phyloP scores from a whole-genome alignment of 192 early-diverging fungal species.

The Backusella morwellensis region DNA sequence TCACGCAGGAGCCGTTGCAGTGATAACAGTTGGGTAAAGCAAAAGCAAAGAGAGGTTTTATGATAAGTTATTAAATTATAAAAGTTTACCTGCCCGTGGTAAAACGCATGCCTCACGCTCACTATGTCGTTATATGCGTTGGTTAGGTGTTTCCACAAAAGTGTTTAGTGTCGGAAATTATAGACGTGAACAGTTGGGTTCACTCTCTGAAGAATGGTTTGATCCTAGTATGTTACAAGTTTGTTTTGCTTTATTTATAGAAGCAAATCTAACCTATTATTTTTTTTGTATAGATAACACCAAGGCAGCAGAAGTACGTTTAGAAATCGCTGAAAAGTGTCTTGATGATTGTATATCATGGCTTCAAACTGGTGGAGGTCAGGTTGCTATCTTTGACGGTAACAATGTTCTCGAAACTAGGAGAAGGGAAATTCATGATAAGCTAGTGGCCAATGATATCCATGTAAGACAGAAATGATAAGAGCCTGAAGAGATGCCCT shows the following conservation, averaged over 20 bases:
- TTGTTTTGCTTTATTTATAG: not conserved
- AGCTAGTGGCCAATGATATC: conserved; percentile 52
- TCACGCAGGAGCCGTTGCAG: conserved; percentile 75
- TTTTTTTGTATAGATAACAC: conserved; percentile 31
- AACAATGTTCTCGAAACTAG: conserved; percentile 65
- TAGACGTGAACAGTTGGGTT: conserved; percentile 78
- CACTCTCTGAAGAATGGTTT: conserved; percentile 68
- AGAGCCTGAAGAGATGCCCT: not conserved
- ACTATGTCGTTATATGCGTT: conserved; percentile 87
- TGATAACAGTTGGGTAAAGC: conserved; percentile 71
- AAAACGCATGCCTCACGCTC: conserved; percentile 90
- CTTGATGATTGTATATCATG: conserved; percentile 69
- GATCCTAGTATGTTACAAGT: conserved; percentile 56
- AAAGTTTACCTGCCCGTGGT: conserved; percentile 82
- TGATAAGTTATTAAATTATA: not conserved
- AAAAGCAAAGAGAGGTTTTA: not conserved
- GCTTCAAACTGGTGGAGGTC: conserved; percentile 65
- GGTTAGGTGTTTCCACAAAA: conserved; percentile 89
- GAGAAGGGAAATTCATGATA: conserved; percentile 55
- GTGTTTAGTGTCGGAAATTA: conserved; percentile 99
- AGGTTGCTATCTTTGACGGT: conserved; percentile 78
- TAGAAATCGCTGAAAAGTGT: conserved; percentile 61
- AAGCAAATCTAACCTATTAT: not conserved
- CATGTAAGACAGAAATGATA: conserved; percentile 34
- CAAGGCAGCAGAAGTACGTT: conserved; percentile 44